Evolutionary conservation across 2,329 filamentous ascomycete genomes (phyloP), one percentile per base, ranked within the genome.

Genomic region (Pyrenochaeta sp.): DNA sequence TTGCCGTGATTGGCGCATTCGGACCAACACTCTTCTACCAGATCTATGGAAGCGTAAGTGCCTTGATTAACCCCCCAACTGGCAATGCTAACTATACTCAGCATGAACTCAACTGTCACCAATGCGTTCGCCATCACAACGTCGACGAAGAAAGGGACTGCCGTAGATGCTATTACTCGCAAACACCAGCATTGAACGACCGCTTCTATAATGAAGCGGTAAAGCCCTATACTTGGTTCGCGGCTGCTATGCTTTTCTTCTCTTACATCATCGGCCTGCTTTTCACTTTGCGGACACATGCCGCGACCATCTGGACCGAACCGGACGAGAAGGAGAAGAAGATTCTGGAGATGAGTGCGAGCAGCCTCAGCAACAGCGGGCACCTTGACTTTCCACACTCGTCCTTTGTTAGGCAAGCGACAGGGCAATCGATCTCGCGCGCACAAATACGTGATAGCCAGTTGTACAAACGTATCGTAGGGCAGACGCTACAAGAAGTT

Each of bases 1-100:
- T 99, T 73, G 94, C 95, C 20, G 90, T 96, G 33, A 95, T 99
- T 65, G 94, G 91, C 57, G 92, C 94, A 7, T 99, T 99, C 76
- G 90, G 94, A 0, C 95, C 95, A 2, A 99, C 95, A 0, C 80
- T 99, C 12, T 99, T 99, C 78, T 99, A 98, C 77, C 94, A 99
- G 72, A 97, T 99, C 59, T 98, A 98, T 75, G 96, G 95, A 64
- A 97, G 92, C 43, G 85, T 88, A 61, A 61, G 66, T 61, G 4
- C 10, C n/a, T n/a, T n/a, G 29, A 12, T 29, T 2, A 32, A 7
- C 33, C 10, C 14, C 23, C 31, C n/a, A 9, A 17, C 36, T 23
- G 9, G 21, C 23, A n/a, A 15, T 23, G 62, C 79, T 83, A 64
- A 82, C 58, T 17, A 18, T 21, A 35, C 48, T 12, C 72, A 88